A percentile compares a stretch with the other conserved stretches of the same genome.
Evolutionary conservation across 1,139 yeast species (phyloP).

Genomic region (Petasospora rhodanensis): DNA sequence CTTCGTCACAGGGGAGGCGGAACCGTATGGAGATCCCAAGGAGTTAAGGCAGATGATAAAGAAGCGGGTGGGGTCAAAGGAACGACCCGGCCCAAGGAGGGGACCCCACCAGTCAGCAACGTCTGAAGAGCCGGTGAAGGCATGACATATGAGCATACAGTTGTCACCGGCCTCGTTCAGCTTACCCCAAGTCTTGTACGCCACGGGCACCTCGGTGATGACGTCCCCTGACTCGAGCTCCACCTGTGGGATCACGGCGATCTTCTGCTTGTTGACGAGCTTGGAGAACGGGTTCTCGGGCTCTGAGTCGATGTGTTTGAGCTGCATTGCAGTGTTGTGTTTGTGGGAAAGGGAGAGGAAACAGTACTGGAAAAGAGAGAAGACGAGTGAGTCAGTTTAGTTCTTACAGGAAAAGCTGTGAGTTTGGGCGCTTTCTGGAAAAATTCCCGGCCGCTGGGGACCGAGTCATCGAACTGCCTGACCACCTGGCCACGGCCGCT

Average conservation of each 20-base stretch:
- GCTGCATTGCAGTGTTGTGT: slow-evolving; percentile 5
- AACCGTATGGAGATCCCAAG: slow-evolving; percentile 94
- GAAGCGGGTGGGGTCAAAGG: slow-evolving; percentile 86
- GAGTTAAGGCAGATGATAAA: slow-evolving; percentile 85
- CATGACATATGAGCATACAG: slow-evolving; percentile 87
- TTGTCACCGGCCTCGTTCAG: slow-evolving; percentile 64
- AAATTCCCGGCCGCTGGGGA: no score
- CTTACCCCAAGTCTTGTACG: slow-evolving; percentile 93
- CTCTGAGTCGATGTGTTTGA: slow-evolving; percentile 13
- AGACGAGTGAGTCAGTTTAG: no score
- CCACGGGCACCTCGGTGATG: slow-evolving; percentile 75
- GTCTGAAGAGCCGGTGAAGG: slow-evolving; percentile 92
- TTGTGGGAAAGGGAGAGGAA: neutral
- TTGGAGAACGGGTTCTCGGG: slow-evolving; percentile 60
- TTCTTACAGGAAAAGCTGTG: no score
- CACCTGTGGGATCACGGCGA: slow-evolving; percentile 75
- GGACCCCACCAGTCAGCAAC: slow-evolving; percentile 99
- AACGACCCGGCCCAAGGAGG: slow-evolving; percentile 73
- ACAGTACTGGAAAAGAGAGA: no score
- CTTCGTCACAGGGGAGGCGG: slow-evolving; percentile 82
- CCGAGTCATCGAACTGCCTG: no score
- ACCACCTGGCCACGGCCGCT: no score
- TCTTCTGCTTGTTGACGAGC: slow-evolving; percentile 75
- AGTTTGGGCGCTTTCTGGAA: no score
- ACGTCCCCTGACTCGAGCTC: slow-evolving; percentile 79